Base-by-base conservation (phyloP, 371 early-diverging fungal species). In the Apophysomyces variabilis region DNA sequence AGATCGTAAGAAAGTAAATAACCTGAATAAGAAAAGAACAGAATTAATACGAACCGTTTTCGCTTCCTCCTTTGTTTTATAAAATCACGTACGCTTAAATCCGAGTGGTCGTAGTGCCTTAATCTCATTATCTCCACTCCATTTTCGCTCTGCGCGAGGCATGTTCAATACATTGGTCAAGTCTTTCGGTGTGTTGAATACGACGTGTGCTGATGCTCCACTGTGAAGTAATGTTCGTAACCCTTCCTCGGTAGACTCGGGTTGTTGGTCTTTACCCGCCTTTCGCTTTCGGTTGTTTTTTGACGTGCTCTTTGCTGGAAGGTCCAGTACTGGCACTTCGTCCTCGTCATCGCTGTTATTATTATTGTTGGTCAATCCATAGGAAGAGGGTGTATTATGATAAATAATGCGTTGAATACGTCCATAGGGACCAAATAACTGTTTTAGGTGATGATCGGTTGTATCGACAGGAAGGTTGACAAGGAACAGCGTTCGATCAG, bases 381-480 rank as follows among this genome's bases (percentile, higher is more conserved):
- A 50, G 21, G 67, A 73, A 21, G 45, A 58, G 61, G 45, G 58
- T 64, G 64, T 73, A 64, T 56, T 66, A 66, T 57, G 66, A 41
- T 65, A 41, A n/a, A 85, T 66, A n/a, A 94, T 87, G 4, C 80
- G 66, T 9, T 83, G 84, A 1, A 95, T 84, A 5, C 74, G 69
- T 0, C 91, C 94, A 57, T 86, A 83, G 32, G 87, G 79, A 38
- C 87, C 79, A 71, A 96, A 93, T 14, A 96, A 78, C 18, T 90
- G 76, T 50, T 82, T 77, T n/a, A 96, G 67, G 64, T 95, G 93
- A 35, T 73, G 67, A 59, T 88, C 85, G 0, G 93, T 89, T 16
- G 94, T 80, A 68, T 96, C 96, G 8, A 83, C 82, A 4, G 97
- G 97, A 56, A 96, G 68, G 75, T 95, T 95, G 58, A 86, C 72